Conservation (phyloP, 2,329 filamentous ascomycete species). For the Paraphoma sp. region DNA sequence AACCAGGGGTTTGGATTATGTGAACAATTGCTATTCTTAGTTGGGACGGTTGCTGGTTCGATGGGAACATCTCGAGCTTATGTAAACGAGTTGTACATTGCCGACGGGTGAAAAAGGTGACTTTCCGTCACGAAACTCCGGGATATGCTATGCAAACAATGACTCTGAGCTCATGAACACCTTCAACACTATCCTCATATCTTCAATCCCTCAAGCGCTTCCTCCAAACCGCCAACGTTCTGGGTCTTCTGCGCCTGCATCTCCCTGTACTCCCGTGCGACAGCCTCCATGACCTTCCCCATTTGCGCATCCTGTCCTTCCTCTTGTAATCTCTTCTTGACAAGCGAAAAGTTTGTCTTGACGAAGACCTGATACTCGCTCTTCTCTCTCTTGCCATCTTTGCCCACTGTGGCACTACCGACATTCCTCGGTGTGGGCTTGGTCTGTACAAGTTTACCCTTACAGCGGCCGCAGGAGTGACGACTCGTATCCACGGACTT, state of each 20-base stretch:
- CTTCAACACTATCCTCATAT: slow-evolving; percentile 6
- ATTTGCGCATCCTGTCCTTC: slow-evolving; percentile 57
- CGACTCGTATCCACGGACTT: slow-evolving; percentile 78
- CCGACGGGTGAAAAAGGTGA: too few relatives aligned
- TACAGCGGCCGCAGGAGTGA: slow-evolving; percentile 81
- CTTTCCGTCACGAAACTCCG: too few relatives aligned
- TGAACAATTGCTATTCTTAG: background rate
- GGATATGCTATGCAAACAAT: too few relatives aligned
- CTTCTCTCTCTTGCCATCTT: slow-evolving; percentile 34
- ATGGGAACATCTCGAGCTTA: too few relatives aligned
- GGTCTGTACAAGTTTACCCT: slow-evolving; percentile 71
- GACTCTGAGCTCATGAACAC: background rate
- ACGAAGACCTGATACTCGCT: slow-evolving; percentile 66
- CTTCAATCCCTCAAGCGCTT: slow-evolving; percentile 34
- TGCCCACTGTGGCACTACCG: slow-evolving; percentile 1
- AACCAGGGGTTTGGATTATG: background rate
- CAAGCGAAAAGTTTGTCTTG: slow-evolving; percentile 70
- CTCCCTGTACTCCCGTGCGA: slow-evolving; percentile 68
- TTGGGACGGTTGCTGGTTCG: too few relatives aligned
- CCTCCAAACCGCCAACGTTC: slow-evolving; percentile 19
- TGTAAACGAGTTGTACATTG: too few relatives aligned
- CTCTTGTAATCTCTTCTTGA: slow-evolving; percentile 49
- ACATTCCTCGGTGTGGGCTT: slow-evolving; percentile 73
- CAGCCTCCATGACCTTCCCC: slow-evolving; percentile 72
- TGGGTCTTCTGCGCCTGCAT: slow-evolving; percentile 43